These are phyloP conservation scores for Malassezia slooffiae DNA, from an alignment of 1,284 basidiomycete species.

Conservation along the genomic window DNA sequence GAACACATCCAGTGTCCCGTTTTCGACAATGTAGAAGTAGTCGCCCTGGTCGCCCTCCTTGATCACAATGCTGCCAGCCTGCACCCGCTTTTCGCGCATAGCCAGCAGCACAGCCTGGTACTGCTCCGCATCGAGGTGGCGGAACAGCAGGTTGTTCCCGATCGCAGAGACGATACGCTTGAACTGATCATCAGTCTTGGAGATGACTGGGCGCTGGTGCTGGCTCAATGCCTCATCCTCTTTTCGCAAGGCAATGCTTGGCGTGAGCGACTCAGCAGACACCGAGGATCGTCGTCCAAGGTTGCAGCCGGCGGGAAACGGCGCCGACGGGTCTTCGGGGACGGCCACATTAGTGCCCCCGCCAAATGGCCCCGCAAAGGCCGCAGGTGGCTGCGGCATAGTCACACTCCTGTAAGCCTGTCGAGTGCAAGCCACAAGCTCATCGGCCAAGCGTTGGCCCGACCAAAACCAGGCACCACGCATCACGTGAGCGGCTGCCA, in stretches of 20 bases:
- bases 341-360: neutral
- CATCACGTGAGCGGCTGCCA: neutral
- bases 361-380: conserved; percentile 6
- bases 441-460: neutral
- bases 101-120: conserved; percentile 82
- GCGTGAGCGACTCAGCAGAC: conserved; percentile 88
- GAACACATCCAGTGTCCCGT: conserved; percentile 75
- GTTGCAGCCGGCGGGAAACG: conserved; percentile 55
- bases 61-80: conserved; percentile 71
- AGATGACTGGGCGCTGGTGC: too few species aligned
- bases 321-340: neutral
- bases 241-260: conserved; percentile 39
- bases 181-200: conserved; percentile 75
- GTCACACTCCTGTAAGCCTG: too few species aligned
- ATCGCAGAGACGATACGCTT: conserved; percentile 77
- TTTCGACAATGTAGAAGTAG: conserved; percentile 94
- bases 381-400: neutral
- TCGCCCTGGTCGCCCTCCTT: conserved; percentile 93
- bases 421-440: too few species aligned
- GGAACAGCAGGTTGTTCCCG: conserved; percentile 81
- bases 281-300: conserved; percentile 85
- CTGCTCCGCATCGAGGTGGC: conserved; percentile 92
- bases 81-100: conserved; percentile 77
- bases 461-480: neutral
- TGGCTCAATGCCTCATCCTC: conserved; percentile 11